A percentile compares a stretch with the other conserved stretches of the same genome.
phyloP scores from a whole-genome alignment of 2,329 filamentous ascomycete genomes.

The Colletotrichum higginsianum region DNA sequence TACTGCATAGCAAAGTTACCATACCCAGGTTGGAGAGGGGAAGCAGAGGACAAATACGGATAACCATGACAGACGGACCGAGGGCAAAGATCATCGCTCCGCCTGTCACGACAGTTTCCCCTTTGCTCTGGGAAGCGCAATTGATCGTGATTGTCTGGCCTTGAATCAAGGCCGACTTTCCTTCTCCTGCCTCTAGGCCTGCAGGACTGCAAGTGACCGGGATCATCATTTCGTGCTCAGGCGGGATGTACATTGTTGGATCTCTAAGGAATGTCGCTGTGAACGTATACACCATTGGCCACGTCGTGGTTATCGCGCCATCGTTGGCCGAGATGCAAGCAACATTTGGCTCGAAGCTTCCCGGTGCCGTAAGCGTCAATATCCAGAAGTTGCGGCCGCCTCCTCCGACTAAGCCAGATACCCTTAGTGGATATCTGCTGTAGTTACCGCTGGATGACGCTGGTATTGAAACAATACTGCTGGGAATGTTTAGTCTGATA shows the following conservation, averaged over 20 bases:
- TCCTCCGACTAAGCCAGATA: not conserved
- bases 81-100: conserved; percentile 63
- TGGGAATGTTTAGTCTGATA: conserved; percentile 1
- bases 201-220: conserved; percentile 45
- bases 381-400: not conserved
- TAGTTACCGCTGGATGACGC: conserved; percentile 13
- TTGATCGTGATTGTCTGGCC: conserved; percentile 54
- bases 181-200: conserved; percentile 4
- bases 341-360: not conserved
- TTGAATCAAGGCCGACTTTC: conserved; percentile 46
- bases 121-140: conserved; percentile 53
- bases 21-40: too few species aligned
- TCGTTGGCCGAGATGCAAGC: conserved; percentile 14
- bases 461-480: conserved; percentile 6
- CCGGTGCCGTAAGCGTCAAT: not conserved
- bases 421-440: not conserved
- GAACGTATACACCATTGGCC: conserved; percentile 63
- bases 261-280: conserved; percentile 66
- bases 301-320: conserved; percentile 49
- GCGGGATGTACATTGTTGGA: conserved; percentile 62
- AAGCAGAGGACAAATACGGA: conserved; percentile 61
- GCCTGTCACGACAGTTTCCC: conserved; percentile 63
- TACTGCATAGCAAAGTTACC: not conserved
- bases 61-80: conserved; percentile 57
- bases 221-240: conserved; percentile 58